Percentiles rank a stretch among this genome's conserved stretches.
Evolutionary conservation across 1,284 basidiomycete genomes (phyloP).

Genomic region (Kalmanozyma brasiliensis): DNA sequence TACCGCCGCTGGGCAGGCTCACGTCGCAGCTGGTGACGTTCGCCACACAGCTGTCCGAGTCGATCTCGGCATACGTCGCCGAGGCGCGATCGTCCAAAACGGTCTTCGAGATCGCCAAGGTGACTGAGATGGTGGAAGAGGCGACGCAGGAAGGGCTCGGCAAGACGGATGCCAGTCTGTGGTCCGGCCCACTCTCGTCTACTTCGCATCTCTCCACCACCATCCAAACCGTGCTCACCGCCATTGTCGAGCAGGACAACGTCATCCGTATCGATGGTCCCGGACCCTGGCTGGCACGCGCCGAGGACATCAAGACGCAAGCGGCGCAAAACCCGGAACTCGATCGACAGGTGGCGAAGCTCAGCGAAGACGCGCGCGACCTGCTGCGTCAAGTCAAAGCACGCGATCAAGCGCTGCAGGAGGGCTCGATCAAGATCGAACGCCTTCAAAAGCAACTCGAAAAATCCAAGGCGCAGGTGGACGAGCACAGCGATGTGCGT

Average conservation of each 20-base stretch:
- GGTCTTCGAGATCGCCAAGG: constrained; percentile 37
- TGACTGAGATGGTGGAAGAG: constrained; percentile 39
- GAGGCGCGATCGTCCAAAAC: constrained; percentile 50
- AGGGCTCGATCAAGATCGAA: constrained; percentile 89
- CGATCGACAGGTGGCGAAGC: constrained; percentile 83
- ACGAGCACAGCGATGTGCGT: constrained; percentile 83
- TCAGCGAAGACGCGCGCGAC: constrained; percentile 88
- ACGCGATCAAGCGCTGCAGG: constrained; percentile 89
- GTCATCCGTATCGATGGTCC: constrained; percentile 58
- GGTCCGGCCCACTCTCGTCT: constrained; percentile 37
- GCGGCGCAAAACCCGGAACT: constrained; percentile 89
- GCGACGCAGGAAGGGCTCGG: constrained; percentile 51
- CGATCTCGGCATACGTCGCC: constrained; percentile 37
- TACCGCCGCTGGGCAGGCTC: constrained; percentile 55
- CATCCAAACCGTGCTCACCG: constrained; percentile 49
- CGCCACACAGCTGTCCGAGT: constrained; percentile 46
- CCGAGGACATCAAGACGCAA: constrained; percentile 84
- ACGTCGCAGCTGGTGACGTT: constrained; percentile 58
- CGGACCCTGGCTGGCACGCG: constrained; percentile 84
- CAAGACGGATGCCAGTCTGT: constrained; percentile 33
- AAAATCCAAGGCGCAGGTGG: constrained; percentile 82
- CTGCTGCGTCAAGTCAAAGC: constrained; percentile 78
- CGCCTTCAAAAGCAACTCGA: constrained; percentile 93
- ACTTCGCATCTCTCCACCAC: constrained; percentile 46
- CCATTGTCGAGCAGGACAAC: constrained; percentile 59